Conservation (phyloP, 352 stramenopile species). For the Phytophthora rubi region DNA sequence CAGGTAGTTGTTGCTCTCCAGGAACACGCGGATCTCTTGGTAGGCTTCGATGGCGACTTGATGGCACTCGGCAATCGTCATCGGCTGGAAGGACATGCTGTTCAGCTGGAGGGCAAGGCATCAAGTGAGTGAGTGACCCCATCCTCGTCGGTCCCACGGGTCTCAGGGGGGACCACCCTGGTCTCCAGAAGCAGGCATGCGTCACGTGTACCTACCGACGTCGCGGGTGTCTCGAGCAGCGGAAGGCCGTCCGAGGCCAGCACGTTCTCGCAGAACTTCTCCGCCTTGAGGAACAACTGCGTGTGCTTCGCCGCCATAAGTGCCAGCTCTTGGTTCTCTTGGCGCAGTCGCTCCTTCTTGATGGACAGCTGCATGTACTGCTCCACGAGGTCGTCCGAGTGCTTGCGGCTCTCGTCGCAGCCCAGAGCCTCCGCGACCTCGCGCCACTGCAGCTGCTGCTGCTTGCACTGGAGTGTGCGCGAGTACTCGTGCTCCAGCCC, state of each 20-base stretch:
- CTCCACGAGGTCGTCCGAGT: conserved; percentile 37
- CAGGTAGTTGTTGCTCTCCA: conserved; percentile 48
- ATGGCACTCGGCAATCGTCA: conserved; percentile 54
- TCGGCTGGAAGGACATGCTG: conserved; percentile 23
- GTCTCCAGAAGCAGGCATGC: conserved; percentile 10
- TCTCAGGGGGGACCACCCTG: conserved; percentile 17
- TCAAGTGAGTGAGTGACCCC: conserved; percentile 11
- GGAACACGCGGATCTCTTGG: conserved; percentile 50
- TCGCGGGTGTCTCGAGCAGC: conserved; percentile 13
- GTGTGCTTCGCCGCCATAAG: conserved; percentile 46
- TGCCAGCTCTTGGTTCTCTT: conserved; percentile 59
- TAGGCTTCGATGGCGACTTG: conserved; percentile 44
- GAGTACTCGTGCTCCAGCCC: conserved; percentile 48
- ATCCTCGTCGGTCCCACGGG: conserved; percentile 11
- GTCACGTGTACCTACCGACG: conserved; percentile 19
- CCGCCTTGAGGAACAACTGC: conserved; percentile 50
- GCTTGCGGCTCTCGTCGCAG: conserved; percentile 10
- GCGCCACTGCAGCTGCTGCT: conserved; percentile 28
- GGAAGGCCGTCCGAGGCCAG: conserved; percentile 41
- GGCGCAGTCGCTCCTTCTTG: conserved; percentile 54
- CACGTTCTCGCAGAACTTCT: conserved; percentile 19
- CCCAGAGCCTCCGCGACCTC: conserved; percentile 18
- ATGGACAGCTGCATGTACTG: conserved; percentile 60
- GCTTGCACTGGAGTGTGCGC: conserved; percentile 27
- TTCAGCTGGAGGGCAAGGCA: conserved; percentile 13